These are phyloP conservation scores for Colletotrichum euphorbiae DNA, from an alignment of 2,329 filamentous ascomycete genomes.

Conservation along the genomic window DNA sequence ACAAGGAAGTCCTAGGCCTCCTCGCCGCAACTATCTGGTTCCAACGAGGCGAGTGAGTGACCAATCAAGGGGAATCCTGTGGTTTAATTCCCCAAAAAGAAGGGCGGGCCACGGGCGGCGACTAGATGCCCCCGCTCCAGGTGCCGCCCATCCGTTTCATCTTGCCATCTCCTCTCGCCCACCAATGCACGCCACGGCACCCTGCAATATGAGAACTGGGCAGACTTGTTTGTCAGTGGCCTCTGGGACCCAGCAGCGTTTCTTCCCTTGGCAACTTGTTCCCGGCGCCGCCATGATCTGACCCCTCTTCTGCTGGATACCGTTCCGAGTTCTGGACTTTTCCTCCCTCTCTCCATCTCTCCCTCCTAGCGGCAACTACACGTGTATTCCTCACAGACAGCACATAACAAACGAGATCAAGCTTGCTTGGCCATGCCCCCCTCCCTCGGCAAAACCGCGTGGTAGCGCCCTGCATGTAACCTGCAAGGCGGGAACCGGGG, in stretches of 20 bases:
- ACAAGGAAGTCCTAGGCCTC: background rate
- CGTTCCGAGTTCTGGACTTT: background rate
- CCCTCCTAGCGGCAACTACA: constrained; percentile 1
- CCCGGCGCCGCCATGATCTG: constrained; percentile 2
- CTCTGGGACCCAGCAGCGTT: constrained; percentile 5
- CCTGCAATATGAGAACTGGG: constrained; percentile 34
- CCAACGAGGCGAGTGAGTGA: background rate
- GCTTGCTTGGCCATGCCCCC: background rate
- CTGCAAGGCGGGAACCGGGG: constrained; percentile 35
- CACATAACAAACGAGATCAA: background rate
- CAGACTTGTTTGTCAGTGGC: constrained; percentile 12
- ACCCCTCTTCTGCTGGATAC: background rate
- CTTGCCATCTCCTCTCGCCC: constrained; percentile 32
- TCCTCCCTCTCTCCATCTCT: background rate
- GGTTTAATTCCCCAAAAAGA: constrained; percentile 23
- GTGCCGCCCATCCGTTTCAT: constrained; percentile 36
- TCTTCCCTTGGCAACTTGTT: constrained; percentile 11
- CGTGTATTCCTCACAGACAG: background rate
- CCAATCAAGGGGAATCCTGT: background rate
- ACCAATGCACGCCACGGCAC: constrained; percentile 37
- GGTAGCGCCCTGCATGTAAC: constrained; percentile 36
- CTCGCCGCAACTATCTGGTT: background rate
- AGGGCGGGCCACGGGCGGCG: background rate
- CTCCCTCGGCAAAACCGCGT: constrained; percentile 28
- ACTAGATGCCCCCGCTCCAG: constrained; percentile 20